These are phyloP conservation scores for Leishmania guyanensis DNA, from an alignment of 208 protist species.

Conservation along the genomic window DNA sequence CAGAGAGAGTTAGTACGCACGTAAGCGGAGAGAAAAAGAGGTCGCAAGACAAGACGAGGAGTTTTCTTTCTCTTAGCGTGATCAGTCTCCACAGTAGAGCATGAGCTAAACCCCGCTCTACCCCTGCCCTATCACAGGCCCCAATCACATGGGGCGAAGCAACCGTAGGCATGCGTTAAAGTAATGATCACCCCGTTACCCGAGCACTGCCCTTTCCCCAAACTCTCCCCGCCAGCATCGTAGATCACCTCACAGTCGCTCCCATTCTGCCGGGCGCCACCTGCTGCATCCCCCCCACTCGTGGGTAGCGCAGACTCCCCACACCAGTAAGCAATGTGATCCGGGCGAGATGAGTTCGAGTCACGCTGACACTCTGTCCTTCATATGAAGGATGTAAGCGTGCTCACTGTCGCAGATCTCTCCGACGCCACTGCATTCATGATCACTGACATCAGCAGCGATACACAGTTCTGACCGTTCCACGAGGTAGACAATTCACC, in stretches of 20 bases:
- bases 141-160: not conserved
- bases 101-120: not conserved
- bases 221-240: not conserved
- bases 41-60: not conserved
- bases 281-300: not conserved
- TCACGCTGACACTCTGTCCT: not conserved
- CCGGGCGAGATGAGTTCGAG: not conserved
- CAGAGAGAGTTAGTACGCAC: not conserved
- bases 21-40: no score
- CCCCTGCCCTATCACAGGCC: not conserved
- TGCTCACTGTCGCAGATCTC: not conserved
- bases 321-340: not conserved
- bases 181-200: not conserved
- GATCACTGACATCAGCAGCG: not conserved
- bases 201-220: not conserved
- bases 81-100: not conserved
- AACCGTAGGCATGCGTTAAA: not conserved
- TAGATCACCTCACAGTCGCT: not conserved
- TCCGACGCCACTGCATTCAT: not conserved
- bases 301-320: not conserved
- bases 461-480: not conserved
- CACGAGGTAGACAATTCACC: not conserved
- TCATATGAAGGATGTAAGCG: not conserved
- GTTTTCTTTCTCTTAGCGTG: not conserved
- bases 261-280: not conserved